Evolutionary conservation across 169 alveolate species (phyloP), one percentile per base, ranked within the genome.

Genomic region (Cyclospora cayetanensis): DNA sequence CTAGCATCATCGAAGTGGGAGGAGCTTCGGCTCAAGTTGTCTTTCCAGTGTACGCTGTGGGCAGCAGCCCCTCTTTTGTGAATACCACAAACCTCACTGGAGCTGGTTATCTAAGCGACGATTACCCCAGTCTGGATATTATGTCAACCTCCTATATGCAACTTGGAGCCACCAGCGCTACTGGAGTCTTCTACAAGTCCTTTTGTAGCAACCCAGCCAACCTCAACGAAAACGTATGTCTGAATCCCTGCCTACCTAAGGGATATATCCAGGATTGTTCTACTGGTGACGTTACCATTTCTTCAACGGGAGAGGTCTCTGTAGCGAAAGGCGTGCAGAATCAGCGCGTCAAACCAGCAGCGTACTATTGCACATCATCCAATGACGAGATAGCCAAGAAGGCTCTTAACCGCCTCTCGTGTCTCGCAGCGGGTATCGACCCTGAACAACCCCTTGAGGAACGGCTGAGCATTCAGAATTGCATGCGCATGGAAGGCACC

Each of bases 81-180:
- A 29, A 60, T 18, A 52, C 66, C 18, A 55, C 55, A 76, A 83
- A 83, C 34, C 79, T 83, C 46, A 43, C 31, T 4, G 2, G n/a
- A 27, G 63, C 27, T 4, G 90, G 90, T 37, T 83, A 37, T 63
- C 42, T 83, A 63, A 41, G 55, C 46, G 31, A 25, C 43, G 42
- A 52, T 12, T 83, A 53, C 29, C 90, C 90, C 3, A 39, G 53
- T n/a, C 43, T 60, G 1, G 90, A 83, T 43, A 34, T 83, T 42
- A 68, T 83, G 27, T 68, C 90, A n/a, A 68, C 66, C 65, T 83
- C 90, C 43, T 83, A 27, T 41, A 83, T 83, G 90, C 90, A 83
- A 27, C 63, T 83, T 12, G 90, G 90, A n/a, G 76, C 90, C 80
- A 39, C 43, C 52, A 83, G 90, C 43, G 90, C 90, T n/a, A 83